These are phyloP conservation scores for Pseudohalonectria lignicola DNA, from an alignment of 2,329 filamentous ascomycete species.

Conservation along the genomic window DNA sequence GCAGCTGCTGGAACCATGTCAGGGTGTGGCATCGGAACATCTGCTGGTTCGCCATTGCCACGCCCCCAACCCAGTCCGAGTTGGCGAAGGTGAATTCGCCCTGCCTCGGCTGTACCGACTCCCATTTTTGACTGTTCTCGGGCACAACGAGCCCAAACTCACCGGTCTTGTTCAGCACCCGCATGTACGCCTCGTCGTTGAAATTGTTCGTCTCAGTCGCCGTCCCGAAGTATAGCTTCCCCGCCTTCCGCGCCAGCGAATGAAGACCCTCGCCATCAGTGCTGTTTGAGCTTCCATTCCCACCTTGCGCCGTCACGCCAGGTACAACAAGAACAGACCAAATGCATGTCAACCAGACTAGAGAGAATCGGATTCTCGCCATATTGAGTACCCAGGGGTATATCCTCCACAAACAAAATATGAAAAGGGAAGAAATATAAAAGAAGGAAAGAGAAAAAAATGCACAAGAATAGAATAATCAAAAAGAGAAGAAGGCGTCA, in stretches of 20 bases:
- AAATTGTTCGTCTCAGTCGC: conserved; percentile 43
- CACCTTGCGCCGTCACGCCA: background rate
- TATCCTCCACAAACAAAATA: background rate
- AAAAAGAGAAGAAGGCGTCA: too few relatives aligned
- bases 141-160: conserved; percentile 49
- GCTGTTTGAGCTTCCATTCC: background rate
- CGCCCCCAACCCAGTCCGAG: conserved; percentile 28
- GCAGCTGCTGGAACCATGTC: conserved; percentile 33
- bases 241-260: conserved; percentile 32
- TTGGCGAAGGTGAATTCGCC: conserved; percentile 40
- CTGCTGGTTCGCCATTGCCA: conserved; percentile 21
- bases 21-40: conserved; percentile 45
- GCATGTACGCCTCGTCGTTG: conserved; percentile 33
- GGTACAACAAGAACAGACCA: too few relatives aligned
- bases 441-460: too few relatives aligned
- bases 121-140: conserved; percentile 44
- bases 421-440: background rate
- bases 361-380: too few relatives aligned
- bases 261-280: conserved; percentile 24
- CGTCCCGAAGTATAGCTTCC: conserved; percentile 43
- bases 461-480: too few relatives aligned
- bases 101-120: conserved; percentile 39
- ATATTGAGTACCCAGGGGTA: background rate
- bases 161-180: conserved; percentile 33
- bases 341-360: too few relatives aligned